A percentile compares a stretch with the other conserved stretches of the same genome.
These are phyloP conservation scores for Tubosaeta brunneosetosa DNA, from an alignment of 768 basidiomycete species.

Conservation along the genomic window DNA sequence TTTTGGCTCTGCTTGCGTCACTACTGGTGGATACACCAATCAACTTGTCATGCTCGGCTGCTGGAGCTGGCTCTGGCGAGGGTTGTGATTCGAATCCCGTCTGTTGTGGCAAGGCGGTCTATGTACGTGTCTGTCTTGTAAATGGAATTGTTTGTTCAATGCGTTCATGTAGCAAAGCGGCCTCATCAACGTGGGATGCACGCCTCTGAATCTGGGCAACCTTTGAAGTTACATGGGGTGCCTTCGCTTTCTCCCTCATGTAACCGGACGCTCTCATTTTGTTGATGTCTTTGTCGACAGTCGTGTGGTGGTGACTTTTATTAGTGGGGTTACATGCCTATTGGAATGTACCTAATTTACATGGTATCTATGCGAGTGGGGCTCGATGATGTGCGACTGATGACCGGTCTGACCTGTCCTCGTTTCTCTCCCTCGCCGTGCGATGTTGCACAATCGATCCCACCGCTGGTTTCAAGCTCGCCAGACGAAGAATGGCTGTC, in stretches of 20 bases:
- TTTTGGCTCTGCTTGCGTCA: slow-evolving; percentile 4
- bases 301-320: slow-evolving; percentile 2
- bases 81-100: slow-evolving; percentile 17
- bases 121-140: slow-evolving; percentile 7
- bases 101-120: slow-evolving; percentile 19
- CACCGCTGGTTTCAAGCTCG: neutral
- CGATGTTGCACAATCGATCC: neutral
- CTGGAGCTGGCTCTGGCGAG: slow-evolving; percentile 23
- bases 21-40: slow-evolving; percentile 3
- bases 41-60: slow-evolving; percentile 19
- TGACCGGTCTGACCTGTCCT: slow-evolving; percentile 10
- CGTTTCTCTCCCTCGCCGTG: slow-evolving; percentile 25
- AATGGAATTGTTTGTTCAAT: neutral
- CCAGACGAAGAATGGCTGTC: slow-evolving; percentile 26
- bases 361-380: slow-evolving; percentile 11
- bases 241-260: slow-evolving; percentile 19
- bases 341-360: slow-evolving; percentile 11
- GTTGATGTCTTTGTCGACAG: slow-evolving; percentile 20
- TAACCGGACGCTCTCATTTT: slow-evolving; percentile 22
- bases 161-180: slow-evolving; percentile 11
- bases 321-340: slow-evolving; percentile 1
- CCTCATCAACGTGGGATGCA: slow-evolving; percentile 26
- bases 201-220: slow-evolving; percentile 6
- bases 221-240: slow-evolving; percentile 8
- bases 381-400: neutral